Evolutionary conservation across 306 rosid genomes (phyloP).

Genomic region (Malus domestica): DNA sequence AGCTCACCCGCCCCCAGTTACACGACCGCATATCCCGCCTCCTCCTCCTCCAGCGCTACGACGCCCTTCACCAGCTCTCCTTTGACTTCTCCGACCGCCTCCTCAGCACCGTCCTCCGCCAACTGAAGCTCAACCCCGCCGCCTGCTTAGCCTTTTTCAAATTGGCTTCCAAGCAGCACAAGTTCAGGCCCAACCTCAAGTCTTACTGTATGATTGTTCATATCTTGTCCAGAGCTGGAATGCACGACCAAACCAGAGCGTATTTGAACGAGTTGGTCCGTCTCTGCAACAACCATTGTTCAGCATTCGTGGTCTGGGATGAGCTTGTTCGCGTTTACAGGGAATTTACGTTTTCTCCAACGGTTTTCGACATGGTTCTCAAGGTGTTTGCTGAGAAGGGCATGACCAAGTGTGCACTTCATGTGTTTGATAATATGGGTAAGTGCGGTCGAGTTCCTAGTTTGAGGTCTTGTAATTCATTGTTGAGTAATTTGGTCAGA

Average conservation of each 20-base stretch:
- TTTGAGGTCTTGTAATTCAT: conserved; percentile 65
- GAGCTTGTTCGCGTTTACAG: conserved; percentile 37
- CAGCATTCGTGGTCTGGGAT: conserved; percentile 28
- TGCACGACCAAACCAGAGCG: conserved; percentile 45
- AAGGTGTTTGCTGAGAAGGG: conserved; percentile 56
- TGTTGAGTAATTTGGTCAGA: conserved; percentile 53
- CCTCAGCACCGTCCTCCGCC: conserved; percentile 59
- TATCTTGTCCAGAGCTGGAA: conserved; percentile 56
- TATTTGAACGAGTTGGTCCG: conserved; percentile 32
- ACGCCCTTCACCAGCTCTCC: conserved; percentile 40
- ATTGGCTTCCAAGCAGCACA: conserved; percentile 44
- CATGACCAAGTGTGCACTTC: conserved; percentile 47
- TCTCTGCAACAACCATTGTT: conserved; percentile 42
- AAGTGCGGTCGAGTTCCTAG: conserved; percentile 47
- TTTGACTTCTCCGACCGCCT: conserved; percentile 58
- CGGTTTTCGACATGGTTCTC: conserved; percentile 64
- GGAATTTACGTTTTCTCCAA: conserved; percentile 46
- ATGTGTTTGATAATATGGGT: conserved; percentile 70
- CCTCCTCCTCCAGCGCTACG: conserved; percentile 51
- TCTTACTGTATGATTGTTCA: conserved; percentile 62
- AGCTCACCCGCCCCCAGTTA: conserved; percentile 36
- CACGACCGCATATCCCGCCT: conserved; percentile 59
- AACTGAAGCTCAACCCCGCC: conserved; percentile 42
- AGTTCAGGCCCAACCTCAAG: conserved; percentile 46
- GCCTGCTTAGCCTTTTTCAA: conserved; percentile 54